These are phyloP conservation scores for Cyberlindnera samutprakarnensis DNA, from an alignment of 805 yeast genomes.

Conservation along the genomic window DNA sequence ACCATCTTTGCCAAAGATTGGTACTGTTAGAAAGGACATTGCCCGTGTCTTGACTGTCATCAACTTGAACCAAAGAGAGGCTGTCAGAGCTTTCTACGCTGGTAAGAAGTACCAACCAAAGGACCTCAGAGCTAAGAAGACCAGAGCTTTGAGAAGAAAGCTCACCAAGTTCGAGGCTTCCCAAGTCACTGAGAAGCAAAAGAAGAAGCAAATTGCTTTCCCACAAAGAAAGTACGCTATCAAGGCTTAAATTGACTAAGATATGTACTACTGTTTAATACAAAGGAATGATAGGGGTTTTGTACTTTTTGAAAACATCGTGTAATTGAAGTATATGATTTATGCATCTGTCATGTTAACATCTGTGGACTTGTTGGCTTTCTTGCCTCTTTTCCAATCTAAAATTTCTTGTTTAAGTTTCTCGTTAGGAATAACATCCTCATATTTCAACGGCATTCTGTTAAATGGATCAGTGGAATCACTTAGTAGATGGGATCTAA, in stretches of 20 bases:
- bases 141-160: slow-evolving; percentile 99
- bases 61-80: slow-evolving; percentile 93
- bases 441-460: slow-evolving; percentile 81
- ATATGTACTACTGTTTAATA: slow-evolving; percentile 15
- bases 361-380: slow-evolving; percentile 4
- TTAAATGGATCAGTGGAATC: slow-evolving; percentile 98
- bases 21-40: slow-evolving; percentile 95
- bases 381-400: slow-evolving; percentile 28
- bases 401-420: slow-evolving; percentile 58
- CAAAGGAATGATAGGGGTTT: slow-evolving; percentile 22
- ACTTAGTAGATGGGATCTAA: slow-evolving; percentile 86
- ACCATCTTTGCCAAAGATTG: slow-evolving; percentile 92
- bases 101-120: slow-evolving; percentile 96
- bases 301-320: slow-evolving; percentile 4
- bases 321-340: background rate
- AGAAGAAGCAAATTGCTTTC: slow-evolving; percentile 90
- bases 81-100: slow-evolving; percentile 89
- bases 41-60: slow-evolving; percentile 97
- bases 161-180: slow-evolving; percentile 82
- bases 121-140: slow-evolving; percentile 98
- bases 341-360: slow-evolving; percentile 10
- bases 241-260: slow-evolving; percentile 66
- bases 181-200: slow-evolving; percentile 78
- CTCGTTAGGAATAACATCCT: slow-evolving; percentile 75
- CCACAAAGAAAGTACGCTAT: slow-evolving; percentile 98